Percentiles rank a stretch among this genome's conserved stretches.
Evolutionary conservation across 2,329 filamentous ascomycete species (phyloP).

Genomic region (Aspergillus novofumigatus): DNA sequence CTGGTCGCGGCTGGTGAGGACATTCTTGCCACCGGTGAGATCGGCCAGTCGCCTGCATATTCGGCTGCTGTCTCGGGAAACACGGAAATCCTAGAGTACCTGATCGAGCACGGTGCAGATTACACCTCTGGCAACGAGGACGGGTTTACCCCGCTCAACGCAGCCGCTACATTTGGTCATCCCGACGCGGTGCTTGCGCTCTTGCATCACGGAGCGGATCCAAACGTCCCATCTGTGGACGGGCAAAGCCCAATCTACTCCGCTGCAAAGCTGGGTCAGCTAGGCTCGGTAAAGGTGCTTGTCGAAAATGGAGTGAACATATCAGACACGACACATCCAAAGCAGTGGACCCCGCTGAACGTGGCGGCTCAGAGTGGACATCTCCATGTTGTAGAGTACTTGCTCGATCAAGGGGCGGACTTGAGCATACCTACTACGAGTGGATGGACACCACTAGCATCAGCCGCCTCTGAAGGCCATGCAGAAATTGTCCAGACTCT

Average conservation of each 20-base stretch:
- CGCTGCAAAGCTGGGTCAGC: not conserved
- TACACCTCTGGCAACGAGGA: not conserved
- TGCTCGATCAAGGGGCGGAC: not conserved
- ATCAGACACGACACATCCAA: not conserved
- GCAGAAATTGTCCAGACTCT: not conserved
- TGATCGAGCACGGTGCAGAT: not conserved
- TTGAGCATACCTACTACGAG: not conserved
- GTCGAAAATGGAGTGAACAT: not conserved
- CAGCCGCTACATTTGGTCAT: not conserved
- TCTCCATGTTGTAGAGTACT: not conserved
- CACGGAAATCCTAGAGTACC: not conserved
- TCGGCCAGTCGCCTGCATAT: conserved; percentile 1
- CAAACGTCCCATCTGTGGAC: not conserved
- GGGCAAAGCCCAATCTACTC: not conserved
- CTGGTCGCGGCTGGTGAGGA: not conserved
- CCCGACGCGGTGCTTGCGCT: not conserved
- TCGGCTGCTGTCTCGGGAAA: not conserved
- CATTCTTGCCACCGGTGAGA: not conserved
- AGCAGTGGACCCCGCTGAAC: not conserved
- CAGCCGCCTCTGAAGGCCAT: not conserved
- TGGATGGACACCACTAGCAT: not conserved
- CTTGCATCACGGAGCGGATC: not conserved
- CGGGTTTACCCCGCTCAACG: conserved; percentile 1
- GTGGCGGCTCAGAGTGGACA: not conserved
- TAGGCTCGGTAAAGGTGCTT: not conserved